Evolutionary conservation across 768 basidiomycete genomes (phyloP).

Genomic region (Mycena galopus): DNA sequence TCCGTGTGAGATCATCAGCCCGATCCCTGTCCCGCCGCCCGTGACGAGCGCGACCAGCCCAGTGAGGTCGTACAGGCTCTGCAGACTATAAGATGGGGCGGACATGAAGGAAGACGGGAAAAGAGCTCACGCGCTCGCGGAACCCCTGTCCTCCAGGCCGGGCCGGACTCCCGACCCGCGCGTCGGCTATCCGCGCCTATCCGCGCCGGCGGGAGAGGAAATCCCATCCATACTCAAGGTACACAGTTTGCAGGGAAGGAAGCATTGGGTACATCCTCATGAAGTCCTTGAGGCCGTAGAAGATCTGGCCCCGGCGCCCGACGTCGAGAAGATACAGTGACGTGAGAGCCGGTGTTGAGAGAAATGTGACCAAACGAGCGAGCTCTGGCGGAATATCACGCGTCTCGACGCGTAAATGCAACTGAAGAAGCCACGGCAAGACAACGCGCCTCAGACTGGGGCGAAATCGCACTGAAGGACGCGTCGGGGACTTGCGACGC

Average conservation of each 20-base stretch:
- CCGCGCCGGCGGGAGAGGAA: constrained; percentile 13
- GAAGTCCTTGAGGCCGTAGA: constrained; percentile 61
- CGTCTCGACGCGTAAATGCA: constrained; percentile 66
- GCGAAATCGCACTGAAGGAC: constrained; percentile 43
- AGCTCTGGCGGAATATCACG: constrained; percentile 75
- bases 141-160: constrained; percentile 8
- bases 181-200: not conserved
- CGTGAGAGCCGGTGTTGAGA: constrained; percentile 62
- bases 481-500: constrained; percentile 47
- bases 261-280: constrained; percentile 58
- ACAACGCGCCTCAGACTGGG: constrained; percentile 47
- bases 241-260: constrained; percentile 52
- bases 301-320: constrained; percentile 51
- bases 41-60: constrained; percentile 71
- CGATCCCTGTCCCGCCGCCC: constrained; percentile 67
- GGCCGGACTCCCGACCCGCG: constrained; percentile 20
- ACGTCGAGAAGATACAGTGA: constrained; percentile 63
- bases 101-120: constrained; percentile 37
- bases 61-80: constrained; percentile 62
- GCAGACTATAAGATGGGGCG: constrained; percentile 43
- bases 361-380: constrained; percentile 61
- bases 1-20: constrained; percentile 77
- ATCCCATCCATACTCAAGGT: constrained; percentile 63
- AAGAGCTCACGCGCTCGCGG: not conserved
- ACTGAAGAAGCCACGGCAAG: constrained; percentile 60